Base-by-base conservation (phyloP, 2,329 filamentous ascomycete genomes). In the Beauveria pseudobassiana region DNA sequence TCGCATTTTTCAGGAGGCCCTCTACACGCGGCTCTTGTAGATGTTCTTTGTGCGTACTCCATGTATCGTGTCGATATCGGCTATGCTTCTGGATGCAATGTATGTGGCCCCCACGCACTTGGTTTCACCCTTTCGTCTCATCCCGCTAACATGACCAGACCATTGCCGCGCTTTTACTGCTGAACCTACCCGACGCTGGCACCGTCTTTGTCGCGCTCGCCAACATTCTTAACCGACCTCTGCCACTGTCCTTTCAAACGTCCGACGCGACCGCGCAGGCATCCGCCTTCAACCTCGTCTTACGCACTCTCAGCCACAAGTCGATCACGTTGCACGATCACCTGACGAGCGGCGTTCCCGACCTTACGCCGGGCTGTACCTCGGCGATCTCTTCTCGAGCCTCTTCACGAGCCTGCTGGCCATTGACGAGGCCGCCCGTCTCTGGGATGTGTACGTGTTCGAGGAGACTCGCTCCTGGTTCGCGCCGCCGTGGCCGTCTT, bases 391-490 rank as follows among this genome's bases (percentile, higher is more conserved):
- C 57, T 89, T 91, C 68, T 82, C 81, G 6, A 79, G 79, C 18
- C 76, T 91, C 6, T 90, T 91, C 70, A 87, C 87, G 0, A 73
- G 75, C 18, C 77, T 82, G 45, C 75, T 91, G 4, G 81, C 82
- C 8, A 79, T 92, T 18, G 90, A 93, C 68, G 83, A 89, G 66
- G 88, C 86, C 4, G 84, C 86, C 1, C 78, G 91, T 2, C 74
- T 95, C 14, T 93, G 89, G 89, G 91, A 96, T 65, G 84, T 93
- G 0, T 91, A 90, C 66, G 85, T 90, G 3, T 91, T 96, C 65
- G 91, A 96, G 70, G 90, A 28, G 91, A 96, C 65, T 79, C 83
- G 1, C 78, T 90, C 1, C 76, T 93, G 0, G 82, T 93, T 7
- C 78, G 89, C 0, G 88, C 88, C 1, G 88, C 84, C 0, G 86